Percentiles rank a stretch among this genome's conserved stretches.
phyloP scores from a whole-genome alignment of 2,329 filamentous ascomycete genomes.

The Penicillium olsonii region DNA sequence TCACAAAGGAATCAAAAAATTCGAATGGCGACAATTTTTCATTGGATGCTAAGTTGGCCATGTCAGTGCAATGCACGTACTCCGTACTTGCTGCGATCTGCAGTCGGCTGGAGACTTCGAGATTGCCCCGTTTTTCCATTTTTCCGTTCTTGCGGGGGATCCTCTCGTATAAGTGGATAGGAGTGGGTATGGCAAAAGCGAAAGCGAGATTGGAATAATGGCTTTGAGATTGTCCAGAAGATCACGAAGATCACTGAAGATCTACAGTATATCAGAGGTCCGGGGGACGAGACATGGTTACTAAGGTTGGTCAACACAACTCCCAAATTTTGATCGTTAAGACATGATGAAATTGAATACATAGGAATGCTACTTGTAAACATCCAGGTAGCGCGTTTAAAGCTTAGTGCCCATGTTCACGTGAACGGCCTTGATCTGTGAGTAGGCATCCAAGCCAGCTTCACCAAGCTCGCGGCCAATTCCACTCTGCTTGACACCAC shows the following conservation, averaged over 20 bases:
- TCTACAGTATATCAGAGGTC: not conserved
- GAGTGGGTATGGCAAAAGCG: not conserved
- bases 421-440: conserved; percentile 57
- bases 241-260: not conserved
- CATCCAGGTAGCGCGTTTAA: conserved; percentile 20
- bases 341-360: conserved; percentile 17
- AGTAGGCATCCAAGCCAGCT: conserved; percentile 62
- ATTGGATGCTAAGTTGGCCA: not conserved
- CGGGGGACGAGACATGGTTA: not conserved
- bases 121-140: not conserved
- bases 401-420: conserved; percentile 47
- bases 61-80: not conserved
- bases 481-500: conserved; percentile 64
- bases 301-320: not conserved
- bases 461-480: conserved; percentile 64
- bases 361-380: not conserved
- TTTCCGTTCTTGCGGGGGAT: conserved; percentile 1
- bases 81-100: not conserved
- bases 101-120: not conserved
- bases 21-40: not conserved
- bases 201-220: not conserved
- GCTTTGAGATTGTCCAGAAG: not conserved
- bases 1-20: not conserved
- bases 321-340: conserved; percentile 12
- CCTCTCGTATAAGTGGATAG: not conserved